Evolutionary conservation across 1,284 basidiomycete species (phyloP), one percentile per base, ranked within the genome.

Genomic region (Ceratobasidium papillatum): DNA sequence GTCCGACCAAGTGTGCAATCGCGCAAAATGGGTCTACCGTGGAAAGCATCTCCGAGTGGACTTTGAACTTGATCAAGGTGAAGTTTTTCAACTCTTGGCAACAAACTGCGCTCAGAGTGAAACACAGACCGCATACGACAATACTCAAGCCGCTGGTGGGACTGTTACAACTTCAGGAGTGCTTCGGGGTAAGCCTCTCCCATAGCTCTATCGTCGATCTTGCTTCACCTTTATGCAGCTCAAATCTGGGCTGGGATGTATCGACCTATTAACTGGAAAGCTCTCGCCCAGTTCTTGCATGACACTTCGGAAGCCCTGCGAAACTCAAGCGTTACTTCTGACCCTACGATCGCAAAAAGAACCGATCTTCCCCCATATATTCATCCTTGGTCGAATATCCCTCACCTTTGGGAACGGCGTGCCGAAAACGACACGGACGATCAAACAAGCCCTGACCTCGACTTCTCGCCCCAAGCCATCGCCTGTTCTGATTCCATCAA

Each of bases 401-500:
- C 41, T 43, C 25, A 38, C 19, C 61, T 45, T 34, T 19, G 30
- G 22, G 9, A 34, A 9, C 61, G 22, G 38, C 17, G 27, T 45
- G 30, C 54, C 27, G 12, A 32, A 25, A 30, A 22, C 12, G 25
- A 63, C n/a, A 11, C 43, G 43, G 17, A 22, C 41, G 43, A 63
- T 22, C 27, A 11, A 11, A 11, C 38, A 14, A 43, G 27, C 27
- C 38, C 9, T 9, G 38, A n/a, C n/a, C 38, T 47, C 12, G 43
- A 25, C 22, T 47, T 27, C 25, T 32, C 58, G n/a, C 30, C 12
- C n/a, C 74, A 36, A 74, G 74, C 56, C 9, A 59, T 59, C n/a
- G 32, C 56, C 43, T 75, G 75, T 49, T 75, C 71, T 11, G 75
- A 75, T 32, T 75, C 75, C n/a, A 22, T 52, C 9, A 58, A 75